These are phyloP conservation scores for Diaporthe velutina DNA, from an alignment of 2,329 filamentous ascomycete species.

Conservation along the genomic window DNA sequence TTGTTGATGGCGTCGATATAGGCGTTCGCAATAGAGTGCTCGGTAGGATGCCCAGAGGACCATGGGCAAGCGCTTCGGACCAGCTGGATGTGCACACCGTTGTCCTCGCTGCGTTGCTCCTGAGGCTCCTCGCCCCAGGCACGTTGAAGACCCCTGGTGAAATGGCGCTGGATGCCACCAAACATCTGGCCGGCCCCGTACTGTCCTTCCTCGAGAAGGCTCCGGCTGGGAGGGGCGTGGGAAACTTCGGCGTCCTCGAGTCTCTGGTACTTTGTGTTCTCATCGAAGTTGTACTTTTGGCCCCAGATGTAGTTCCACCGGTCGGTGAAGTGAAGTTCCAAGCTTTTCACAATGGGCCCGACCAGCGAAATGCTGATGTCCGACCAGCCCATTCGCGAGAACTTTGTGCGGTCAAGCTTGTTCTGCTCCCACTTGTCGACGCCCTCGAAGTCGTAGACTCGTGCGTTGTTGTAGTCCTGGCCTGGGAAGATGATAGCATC, in stretches of 20 bases:
- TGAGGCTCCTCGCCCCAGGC: constrained; percentile 48
- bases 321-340: constrained; percentile 84
- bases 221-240: constrained; percentile 43
- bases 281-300: constrained; percentile 77
- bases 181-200: constrained; percentile 43
- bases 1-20: constrained; percentile 80
- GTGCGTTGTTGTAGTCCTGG: constrained; percentile 93
- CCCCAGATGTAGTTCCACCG: constrained; percentile 93
- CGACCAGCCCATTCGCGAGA: constrained; percentile 92
- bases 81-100: constrained; percentile 61
- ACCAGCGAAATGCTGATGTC: constrained; percentile 84
- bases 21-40: constrained; percentile 88
- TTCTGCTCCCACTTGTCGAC: constrained; percentile 86
- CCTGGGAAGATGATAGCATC: constrained; percentile 85
- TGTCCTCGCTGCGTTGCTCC: constrained; percentile 41
- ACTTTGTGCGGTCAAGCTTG: constrained; percentile 84
- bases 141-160: constrained; percentile 54
- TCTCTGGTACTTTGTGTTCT: constrained; percentile 63
- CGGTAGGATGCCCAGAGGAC: constrained; percentile 65
- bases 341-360: constrained; percentile 80
- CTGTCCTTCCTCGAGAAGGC: constrained; percentile 43
- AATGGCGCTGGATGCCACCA: constrained; percentile 48
- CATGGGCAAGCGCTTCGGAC: constrained; percentile 59
- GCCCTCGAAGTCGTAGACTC: constrained; percentile 84
- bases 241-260: constrained; percentile 41